A percentile compares a stretch with the other conserved stretches of the same genome.
Evolutionary conservation across 306 rosid species (phyloP).

Genomic region (Comarum palustre): DNA sequence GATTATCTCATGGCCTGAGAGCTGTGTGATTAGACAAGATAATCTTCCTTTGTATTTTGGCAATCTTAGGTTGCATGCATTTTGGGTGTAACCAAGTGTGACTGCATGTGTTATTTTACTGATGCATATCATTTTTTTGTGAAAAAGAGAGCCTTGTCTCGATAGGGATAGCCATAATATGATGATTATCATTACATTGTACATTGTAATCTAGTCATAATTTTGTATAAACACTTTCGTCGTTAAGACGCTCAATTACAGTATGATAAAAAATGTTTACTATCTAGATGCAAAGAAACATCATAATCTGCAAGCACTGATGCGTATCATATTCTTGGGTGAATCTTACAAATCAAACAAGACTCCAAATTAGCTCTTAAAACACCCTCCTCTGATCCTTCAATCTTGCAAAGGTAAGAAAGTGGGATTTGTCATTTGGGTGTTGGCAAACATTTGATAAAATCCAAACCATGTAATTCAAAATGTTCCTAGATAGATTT

Average conservation of each 20-base stretch:
- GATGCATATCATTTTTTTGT: not conserved
- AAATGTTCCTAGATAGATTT: not conserved
- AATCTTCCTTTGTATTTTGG: not conserved
- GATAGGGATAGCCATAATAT: too few species aligned
- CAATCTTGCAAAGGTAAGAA: not conserved
- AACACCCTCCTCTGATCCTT: not conserved
- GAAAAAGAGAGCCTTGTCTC: too few species aligned
- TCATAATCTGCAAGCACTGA: too few species aligned
- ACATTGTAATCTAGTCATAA: too few species aligned
- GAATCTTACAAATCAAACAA: not conserved
- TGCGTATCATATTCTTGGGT: not conserved
- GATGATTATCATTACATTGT: too few species aligned
- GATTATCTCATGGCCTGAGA: not conserved
- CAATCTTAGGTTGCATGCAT: constrained; percentile 8
- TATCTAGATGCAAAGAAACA: too few species aligned
- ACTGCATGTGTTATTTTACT: not conserved
- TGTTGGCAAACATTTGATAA: not conserved
- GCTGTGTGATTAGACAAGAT: constrained; percentile 4
- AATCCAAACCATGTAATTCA: not conserved
- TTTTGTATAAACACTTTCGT: too few species aligned
- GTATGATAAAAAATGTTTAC: too few species aligned
- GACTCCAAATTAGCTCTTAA: not conserved
- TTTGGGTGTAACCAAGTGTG: not conserved
- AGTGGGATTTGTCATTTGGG: constrained; percentile 2
- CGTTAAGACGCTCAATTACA: too few species aligned